phyloP scores from a whole-genome alignment of 352 stramenopile species.

The Phytophthora palmivora region DNA sequence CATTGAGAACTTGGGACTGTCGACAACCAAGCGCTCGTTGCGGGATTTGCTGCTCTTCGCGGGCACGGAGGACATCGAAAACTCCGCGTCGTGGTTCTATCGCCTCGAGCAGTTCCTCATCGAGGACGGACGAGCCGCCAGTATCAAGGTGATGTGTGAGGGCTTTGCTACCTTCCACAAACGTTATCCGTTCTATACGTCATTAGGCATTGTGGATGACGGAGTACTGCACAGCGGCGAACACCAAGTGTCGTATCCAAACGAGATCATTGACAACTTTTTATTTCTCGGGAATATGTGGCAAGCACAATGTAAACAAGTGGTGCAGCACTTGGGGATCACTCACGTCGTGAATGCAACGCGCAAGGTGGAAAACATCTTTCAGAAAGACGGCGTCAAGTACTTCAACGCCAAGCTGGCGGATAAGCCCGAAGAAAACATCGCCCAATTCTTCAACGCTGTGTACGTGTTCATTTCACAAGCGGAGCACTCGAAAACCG shows the following conservation, averaged over 20 bases:
- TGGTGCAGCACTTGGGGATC: constrained; percentile 69
- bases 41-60: constrained; percentile 64
- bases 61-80: constrained; percentile 34
- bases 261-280: constrained; percentile 70
- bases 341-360: constrained; percentile 78
- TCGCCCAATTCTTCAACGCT: constrained; percentile 51
- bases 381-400: constrained; percentile 47
- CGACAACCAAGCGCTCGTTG: constrained; percentile 45
- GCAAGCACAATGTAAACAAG: constrained; percentile 61
- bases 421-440: constrained; percentile 53
- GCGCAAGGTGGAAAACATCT: constrained; percentile 63
- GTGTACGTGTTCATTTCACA: constrained; percentile 58
- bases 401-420: constrained; percentile 76
- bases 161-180: constrained; percentile 48
- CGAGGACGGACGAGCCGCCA: constrained; percentile 50
- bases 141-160: constrained; percentile 53
- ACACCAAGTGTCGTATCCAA: constrained; percentile 70
- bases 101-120: constrained; percentile 52
- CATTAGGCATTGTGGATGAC: constrained; percentile 21
- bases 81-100: constrained; percentile 42
- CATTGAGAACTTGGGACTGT: constrained; percentile 31
- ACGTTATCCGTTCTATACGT: constrained; percentile 79
- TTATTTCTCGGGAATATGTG: constrained; percentile 82
- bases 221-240: constrained; percentile 37
- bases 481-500: constrained; percentile 23